Evolutionary conservation across 208 protist species (phyloP).

Genomic region (Crithidia sp.): DNA sequence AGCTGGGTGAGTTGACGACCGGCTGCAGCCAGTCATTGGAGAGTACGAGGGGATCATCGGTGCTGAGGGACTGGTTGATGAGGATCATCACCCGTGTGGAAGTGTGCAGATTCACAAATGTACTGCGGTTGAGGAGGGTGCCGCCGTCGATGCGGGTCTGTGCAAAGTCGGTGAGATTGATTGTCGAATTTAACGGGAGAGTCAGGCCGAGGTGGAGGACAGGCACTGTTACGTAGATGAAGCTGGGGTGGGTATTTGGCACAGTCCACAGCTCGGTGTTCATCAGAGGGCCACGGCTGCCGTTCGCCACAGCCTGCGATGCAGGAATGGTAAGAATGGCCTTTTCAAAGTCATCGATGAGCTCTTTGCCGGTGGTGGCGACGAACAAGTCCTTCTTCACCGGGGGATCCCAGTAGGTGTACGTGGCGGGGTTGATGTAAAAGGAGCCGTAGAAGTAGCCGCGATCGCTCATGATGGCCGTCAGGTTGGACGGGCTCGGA

Average conservation of each 20-base stretch:
- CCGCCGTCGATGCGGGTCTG: background rate
- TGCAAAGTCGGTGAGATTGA: background rate
- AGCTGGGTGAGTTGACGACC: background rate
- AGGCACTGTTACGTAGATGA: background rate
- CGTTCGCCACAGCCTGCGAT: background rate
- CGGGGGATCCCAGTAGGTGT: background rate
- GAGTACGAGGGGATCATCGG: background rate
- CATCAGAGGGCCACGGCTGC: background rate
- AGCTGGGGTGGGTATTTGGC: background rate
- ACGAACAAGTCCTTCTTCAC: background rate
- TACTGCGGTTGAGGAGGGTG: background rate
- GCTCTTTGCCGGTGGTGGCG: too few relatives aligned
- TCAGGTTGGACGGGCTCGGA: background rate
- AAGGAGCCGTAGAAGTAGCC: background rate
- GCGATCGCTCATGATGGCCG: background rate
- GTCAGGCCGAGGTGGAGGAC: background rate
- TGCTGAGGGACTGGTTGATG: slow-evolving; percentile 1
- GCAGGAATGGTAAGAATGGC: background rate
- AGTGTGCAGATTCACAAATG: background rate
- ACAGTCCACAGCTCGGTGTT: background rate
- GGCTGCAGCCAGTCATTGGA: slow-evolving; percentile 30
- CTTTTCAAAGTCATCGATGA: background rate
- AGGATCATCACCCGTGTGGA: background rate
- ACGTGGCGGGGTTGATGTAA: slow-evolving; percentile 1
- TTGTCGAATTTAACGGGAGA: too few relatives aligned